Conservation (phyloP, 305 asterid species). For the Fraxinus floribunda region DNA sequence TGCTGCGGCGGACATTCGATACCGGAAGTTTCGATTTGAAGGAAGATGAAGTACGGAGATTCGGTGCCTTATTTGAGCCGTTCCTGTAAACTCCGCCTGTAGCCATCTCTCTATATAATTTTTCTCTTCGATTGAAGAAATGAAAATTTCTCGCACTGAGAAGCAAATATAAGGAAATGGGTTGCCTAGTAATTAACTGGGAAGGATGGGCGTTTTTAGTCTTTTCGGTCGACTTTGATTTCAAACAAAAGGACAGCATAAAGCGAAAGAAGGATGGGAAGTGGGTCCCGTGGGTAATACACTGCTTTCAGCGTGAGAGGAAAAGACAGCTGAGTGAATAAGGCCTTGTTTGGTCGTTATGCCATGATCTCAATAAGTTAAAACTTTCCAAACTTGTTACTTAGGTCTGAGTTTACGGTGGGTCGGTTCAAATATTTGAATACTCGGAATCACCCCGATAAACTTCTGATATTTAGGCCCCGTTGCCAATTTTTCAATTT, state of each 20-base stretch:
- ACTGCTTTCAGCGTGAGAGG: constrained; percentile 25
- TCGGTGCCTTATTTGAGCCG: constrained; percentile 58
- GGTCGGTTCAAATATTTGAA: background rate
- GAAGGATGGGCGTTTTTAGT: constrained; percentile 30
- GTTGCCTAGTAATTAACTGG: constrained; percentile 25
- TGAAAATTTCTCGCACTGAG: background rate
- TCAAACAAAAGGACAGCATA: constrained; percentile 22
- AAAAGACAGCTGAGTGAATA: background rate
- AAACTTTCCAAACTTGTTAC: background rate
- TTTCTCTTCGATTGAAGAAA: constrained; percentile 13
- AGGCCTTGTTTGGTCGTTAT: constrained; percentile 26
- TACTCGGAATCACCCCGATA: background rate
- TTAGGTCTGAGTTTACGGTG: no score
- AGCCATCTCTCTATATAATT: constrained; percentile 40
- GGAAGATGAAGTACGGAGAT: constrained; percentile 69
- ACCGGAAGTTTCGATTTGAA: constrained; percentile 74
- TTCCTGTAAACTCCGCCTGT: constrained; percentile 59
- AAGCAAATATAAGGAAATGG: constrained; percentile 15
- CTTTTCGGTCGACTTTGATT: constrained; percentile 27
- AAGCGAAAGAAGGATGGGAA: constrained; percentile 20
- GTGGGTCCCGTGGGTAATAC: constrained; percentile 35
- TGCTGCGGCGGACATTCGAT: constrained; percentile 74
- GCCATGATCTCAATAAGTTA: background rate
- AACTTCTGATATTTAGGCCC: background rate
- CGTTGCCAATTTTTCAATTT: no score